Percentiles rank a stretch among this genome's conserved stretches.
Conservation (phyloP, 2,329 filamentous ascomycete species). For the Colletotrichum chrysophilum region DNA sequence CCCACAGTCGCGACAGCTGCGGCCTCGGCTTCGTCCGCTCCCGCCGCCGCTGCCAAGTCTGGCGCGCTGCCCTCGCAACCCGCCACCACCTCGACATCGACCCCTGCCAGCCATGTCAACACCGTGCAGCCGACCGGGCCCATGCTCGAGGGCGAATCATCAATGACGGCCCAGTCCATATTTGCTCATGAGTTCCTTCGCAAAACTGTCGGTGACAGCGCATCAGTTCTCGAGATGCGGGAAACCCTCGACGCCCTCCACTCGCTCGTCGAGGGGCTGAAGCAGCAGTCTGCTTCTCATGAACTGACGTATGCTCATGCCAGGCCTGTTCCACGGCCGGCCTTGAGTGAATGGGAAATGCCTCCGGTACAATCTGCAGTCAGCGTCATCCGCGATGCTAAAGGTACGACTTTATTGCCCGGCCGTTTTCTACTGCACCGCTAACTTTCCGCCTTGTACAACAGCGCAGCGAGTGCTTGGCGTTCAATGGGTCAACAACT, state of each 20-base stretch:
- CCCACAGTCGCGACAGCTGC: conserved; percentile 7
- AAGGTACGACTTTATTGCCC: background rate
- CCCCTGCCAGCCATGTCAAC: conserved; percentile 22
- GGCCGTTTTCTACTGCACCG: too few relatives aligned
- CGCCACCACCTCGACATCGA: background rate
- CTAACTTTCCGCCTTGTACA: background rate
- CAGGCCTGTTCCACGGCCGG: background rate
- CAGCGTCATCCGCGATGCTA: conserved; percentile 12
- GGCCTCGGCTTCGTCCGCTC: background rate
- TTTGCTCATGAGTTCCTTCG: conserved; percentile 52
- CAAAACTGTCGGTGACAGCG: conserved; percentile 36
- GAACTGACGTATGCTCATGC: conserved; percentile 30
- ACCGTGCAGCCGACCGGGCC: conserved; percentile 29
- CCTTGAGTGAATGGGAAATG: conserved; percentile 14
- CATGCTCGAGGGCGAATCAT: conserved; percentile 49
- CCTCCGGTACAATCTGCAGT: conserved; percentile 21
- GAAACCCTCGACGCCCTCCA: conserved; percentile 39
- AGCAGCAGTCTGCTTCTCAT: conserved; percentile 27
- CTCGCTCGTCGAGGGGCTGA: conserved; percentile 31
- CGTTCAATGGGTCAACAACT: conserved; percentile 32
- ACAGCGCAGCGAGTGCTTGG: background rate
- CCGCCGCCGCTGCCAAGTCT: background rate
- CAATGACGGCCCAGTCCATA: conserved; percentile 48
- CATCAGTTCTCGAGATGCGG: conserved; percentile 34
- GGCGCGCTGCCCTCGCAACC: background rate